Percentiles rank a stretch among this genome's conserved stretches.
These are phyloP conservation scores for Pseudogymnoascus sp. DNA, from an alignment of 2,329 filamentous ascomycete species.

Conservation along the genomic window DNA sequence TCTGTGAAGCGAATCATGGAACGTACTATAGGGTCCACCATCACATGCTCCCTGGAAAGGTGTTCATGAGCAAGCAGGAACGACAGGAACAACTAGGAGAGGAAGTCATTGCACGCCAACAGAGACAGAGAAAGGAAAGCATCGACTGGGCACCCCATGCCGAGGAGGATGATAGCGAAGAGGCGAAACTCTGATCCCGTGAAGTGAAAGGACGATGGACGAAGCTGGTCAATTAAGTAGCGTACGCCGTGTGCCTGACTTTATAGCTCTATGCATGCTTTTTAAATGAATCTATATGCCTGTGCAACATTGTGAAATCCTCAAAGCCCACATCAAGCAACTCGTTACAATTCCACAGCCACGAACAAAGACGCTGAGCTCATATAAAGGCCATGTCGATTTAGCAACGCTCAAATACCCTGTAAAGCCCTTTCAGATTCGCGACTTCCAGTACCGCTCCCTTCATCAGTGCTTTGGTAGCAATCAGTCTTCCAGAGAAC, in stretches of 20 bases:
- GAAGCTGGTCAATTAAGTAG: not conserved
- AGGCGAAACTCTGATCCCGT: not conserved
- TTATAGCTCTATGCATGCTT: constrained; percentile 2
- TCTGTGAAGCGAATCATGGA: constrained; percentile 1
- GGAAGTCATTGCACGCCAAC: not conserved
- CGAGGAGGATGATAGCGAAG: not conserved
- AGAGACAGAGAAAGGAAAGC: not conserved
- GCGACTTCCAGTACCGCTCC: constrained; percentile 76
- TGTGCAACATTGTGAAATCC: not conserved
- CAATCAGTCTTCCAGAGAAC: constrained; percentile 73
- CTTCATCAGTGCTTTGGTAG: constrained; percentile 67
- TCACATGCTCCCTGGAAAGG: not conserved
- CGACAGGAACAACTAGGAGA: not conserved
- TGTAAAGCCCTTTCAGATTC: constrained; percentile 83
- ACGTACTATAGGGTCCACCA: not conserved
- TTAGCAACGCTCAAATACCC: constrained; percentile 91
- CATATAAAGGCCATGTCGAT: not conserved
- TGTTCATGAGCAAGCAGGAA: constrained; percentile 6
- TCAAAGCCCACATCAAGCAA: not conserved
- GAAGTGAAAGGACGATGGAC: not conserved
- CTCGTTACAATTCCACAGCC: not conserved
- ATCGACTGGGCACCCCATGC: not conserved
- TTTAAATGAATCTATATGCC: not conserved
- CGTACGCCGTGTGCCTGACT: not conserved
- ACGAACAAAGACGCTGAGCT: not conserved